Conservation (phyloP, 176 grass and related monocot species). For the Guadua angustifolia region DNA sequence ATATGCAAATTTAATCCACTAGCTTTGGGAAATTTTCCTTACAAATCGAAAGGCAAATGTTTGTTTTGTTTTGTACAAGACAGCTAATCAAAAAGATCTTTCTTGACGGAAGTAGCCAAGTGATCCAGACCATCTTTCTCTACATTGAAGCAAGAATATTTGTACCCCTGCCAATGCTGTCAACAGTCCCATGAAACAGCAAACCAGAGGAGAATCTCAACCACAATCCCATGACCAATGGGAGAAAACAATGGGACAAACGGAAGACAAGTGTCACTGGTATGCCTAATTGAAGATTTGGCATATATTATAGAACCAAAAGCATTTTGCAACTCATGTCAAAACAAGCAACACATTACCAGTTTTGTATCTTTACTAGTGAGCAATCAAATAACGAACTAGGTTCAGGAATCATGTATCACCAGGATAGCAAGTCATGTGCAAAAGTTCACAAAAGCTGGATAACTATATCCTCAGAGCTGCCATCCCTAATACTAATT, state of each 20-base stretch:
- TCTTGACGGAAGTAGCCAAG: not conserved
- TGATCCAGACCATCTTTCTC: not conserved
- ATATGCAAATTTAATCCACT: conserved; percentile 23
- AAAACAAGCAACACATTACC: not conserved
- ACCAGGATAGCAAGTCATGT: not conserved
- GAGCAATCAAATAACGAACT: not conserved
- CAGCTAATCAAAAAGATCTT: not conserved
- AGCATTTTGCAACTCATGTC: not conserved
- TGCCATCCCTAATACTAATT: not conserved
- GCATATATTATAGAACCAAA: not conserved
- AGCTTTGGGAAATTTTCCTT: not conserved
- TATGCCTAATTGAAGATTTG: not conserved
- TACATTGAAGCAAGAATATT: not conserved
- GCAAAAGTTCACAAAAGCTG: not conserved
- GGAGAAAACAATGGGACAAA: not conserved
- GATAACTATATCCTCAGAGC: not conserved
- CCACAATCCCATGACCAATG: not conserved
- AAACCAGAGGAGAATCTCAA: not conserved
- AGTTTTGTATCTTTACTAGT: not conserved
- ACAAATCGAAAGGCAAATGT: not conserved
- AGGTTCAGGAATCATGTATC: not conserved
- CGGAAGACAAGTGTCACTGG: not conserved
- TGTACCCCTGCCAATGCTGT: not conserved
- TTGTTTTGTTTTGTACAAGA: not conserved
- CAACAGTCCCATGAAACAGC: not conserved